phyloP scores from a whole-genome alignment of 805 yeast genomes.

The Debaryomyces maramus region DNA sequence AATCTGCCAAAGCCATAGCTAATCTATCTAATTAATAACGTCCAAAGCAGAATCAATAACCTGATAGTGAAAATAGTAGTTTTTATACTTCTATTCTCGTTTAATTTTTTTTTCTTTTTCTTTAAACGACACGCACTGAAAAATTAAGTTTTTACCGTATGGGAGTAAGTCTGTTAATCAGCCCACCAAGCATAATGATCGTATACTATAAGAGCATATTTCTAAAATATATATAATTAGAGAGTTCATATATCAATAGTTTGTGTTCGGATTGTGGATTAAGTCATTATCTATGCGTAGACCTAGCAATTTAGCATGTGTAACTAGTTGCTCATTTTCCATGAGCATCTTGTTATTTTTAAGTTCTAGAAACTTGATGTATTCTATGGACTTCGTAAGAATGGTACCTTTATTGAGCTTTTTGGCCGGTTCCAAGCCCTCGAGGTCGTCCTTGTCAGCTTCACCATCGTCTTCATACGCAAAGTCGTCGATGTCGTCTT shows the following conservation, averaged over 20 bases:
- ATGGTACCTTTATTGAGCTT: constrained; percentile 79
- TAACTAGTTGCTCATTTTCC: constrained; percentile 52
- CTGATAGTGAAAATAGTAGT: too few relatives aligned
- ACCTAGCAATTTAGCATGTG: constrained; percentile 39
- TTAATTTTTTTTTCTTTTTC: too few relatives aligned
- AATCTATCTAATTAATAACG: neutral
- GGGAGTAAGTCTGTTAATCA: too few relatives aligned
- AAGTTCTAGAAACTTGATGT: constrained; percentile 67
- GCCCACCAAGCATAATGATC: too few relatives aligned
- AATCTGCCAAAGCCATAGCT: constrained; percentile 1
- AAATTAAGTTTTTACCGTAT: too few relatives aligned
- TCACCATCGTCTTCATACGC: constrained; percentile 2
- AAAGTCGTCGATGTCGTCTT: constrained; percentile 6
- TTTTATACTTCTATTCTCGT: too few relatives aligned
- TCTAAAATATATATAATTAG: too few relatives aligned
- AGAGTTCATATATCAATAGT: too few relatives aligned
- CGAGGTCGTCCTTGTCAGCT: constrained; percentile 44
- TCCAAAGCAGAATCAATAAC: too few relatives aligned
- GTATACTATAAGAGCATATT: too few relatives aligned
- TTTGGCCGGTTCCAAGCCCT: constrained; percentile 73
- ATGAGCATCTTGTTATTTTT: constrained; percentile 51
- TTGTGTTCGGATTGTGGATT: too few relatives aligned
- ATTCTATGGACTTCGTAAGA: constrained; percentile 75
- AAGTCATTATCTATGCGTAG: constrained; percentile 13
- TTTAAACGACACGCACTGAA: too few relatives aligned